A percentile compares a stretch with the other conserved stretches of the same genome.
phyloP scores from a whole-genome alignment of 371 early-diverging fungal genomes.

The Entomophthora muscae region DNA sequence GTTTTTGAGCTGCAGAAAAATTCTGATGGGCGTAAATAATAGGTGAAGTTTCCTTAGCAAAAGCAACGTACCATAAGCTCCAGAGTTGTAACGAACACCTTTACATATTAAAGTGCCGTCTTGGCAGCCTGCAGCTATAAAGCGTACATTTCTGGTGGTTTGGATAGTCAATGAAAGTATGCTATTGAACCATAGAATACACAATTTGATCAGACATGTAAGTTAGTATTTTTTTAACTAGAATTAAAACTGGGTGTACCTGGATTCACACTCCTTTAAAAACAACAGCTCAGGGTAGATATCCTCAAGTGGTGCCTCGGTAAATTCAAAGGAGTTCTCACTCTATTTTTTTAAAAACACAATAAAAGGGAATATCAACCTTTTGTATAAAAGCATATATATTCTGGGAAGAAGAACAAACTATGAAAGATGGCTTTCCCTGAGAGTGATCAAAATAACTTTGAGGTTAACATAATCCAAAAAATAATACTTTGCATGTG shows the following conservation, averaged over 20 bases:
- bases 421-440: neutral
- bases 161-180: neutral
- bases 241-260: no score
- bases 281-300: neutral
- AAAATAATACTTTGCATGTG: constrained; percentile 3
- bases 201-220: no score
- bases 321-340: neutral
- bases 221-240: no score
- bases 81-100: neutral
- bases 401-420: neutral
- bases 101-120: neutral
- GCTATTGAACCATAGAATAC: no score
- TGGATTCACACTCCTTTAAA: neutral
- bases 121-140: constrained; percentile 2
- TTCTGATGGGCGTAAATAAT: no score
- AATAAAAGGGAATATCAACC: no score
- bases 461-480: neutral
- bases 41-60: no score
- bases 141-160: neutral
- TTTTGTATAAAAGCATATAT: neutral
- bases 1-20: neutral
- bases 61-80: neutral
- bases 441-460: neutral
- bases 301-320: neutral
- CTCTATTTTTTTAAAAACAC: neutral